Evolutionary conservation across 2,329 filamentous ascomycete species (phyloP).

Genomic region (Aspergillus fructus): DNA sequence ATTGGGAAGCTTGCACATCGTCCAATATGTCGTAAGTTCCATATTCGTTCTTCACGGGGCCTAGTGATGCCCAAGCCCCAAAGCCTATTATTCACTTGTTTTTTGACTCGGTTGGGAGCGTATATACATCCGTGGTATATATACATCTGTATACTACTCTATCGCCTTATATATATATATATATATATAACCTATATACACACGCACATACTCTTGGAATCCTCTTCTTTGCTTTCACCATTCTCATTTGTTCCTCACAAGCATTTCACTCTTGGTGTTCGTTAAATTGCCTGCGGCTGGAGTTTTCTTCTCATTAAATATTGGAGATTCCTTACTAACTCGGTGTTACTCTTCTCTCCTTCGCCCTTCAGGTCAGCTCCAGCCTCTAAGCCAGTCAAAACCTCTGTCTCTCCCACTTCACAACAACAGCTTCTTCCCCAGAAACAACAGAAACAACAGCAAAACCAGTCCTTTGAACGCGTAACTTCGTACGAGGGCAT

Average conservation of each 20-base stretch:
- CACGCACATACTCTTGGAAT: background rate
- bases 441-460: constrained; percentile 24
- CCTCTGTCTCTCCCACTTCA: constrained; percentile 35
- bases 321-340: constrained; percentile 8
- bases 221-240: background rate
- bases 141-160: constrained; percentile 6
- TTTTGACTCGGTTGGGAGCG: background rate
- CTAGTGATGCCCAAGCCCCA: constrained; percentile 7
- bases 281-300: background rate
- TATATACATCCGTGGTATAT: constrained; percentile 5
- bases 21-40: constrained; percentile 44
- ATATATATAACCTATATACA: constrained; percentile 5
- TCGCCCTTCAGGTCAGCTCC: constrained; percentile 36
- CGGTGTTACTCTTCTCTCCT: constrained; percentile 6
- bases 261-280: background rate
- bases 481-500: constrained; percentile 39
- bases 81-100: constrained; percentile 4
- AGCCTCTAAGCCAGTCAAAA: constrained; percentile 44
- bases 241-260: constrained; percentile 9
- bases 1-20: constrained; percentile 33
- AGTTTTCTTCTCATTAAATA: background rate
- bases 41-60: constrained; percentile 16
- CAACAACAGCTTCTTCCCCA: constrained; percentile 39
- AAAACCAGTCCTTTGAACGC: constrained; percentile 36
- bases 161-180: constrained; percentile 3